These are phyloP conservation scores for Botrytis galanthina DNA, from an alignment of 2,329 filamentous ascomycete species.

Conservation along the genomic window DNA sequence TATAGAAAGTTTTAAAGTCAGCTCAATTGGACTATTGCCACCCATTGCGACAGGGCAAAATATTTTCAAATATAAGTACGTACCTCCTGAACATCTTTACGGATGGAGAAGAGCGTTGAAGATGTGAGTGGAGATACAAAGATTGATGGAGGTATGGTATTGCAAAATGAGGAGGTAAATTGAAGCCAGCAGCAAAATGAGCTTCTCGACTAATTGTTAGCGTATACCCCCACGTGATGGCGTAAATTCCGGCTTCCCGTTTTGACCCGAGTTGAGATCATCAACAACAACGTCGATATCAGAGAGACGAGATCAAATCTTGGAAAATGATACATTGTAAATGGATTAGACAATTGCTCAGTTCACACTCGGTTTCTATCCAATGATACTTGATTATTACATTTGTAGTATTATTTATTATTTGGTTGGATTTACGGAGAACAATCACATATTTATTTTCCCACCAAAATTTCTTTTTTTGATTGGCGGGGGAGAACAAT, in stretches of 20 bases:
- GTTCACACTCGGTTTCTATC: background rate
- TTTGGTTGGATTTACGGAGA: background rate
- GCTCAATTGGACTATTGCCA: slow-evolving; percentile 46
- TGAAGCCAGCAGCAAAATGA: slow-evolving; percentile 27
- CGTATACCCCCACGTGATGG: slow-evolving; percentile 22
- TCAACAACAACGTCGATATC: background rate
- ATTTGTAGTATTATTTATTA: background rate
- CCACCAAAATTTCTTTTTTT: background rate
- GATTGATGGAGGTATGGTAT: slow-evolving; percentile 43
- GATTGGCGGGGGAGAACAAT: background rate
- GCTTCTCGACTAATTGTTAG: slow-evolving; percentile 40
- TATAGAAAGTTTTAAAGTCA: slow-evolving; percentile 45
- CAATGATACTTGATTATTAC: background rate
- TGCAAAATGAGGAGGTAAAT: slow-evolving; percentile 21
- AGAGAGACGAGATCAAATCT: background rate
- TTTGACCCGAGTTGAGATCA: slow-evolving; percentile 18
- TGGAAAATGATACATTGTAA: background rate
- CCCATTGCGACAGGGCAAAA: slow-evolving; percentile 21
- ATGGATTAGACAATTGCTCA: background rate
- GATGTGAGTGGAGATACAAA: slow-evolving; percentile 56
- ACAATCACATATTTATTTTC: background rate
- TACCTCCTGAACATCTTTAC: slow-evolving; percentile 82
- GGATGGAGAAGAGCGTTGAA: slow-evolving; percentile 65
- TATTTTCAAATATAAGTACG: slow-evolving; percentile 44
- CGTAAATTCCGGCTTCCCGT: slow-evolving; percentile 12